phyloP scores from a whole-genome alignment of 129 eudicot species.

The sunflower (Helianthus annuus) region HanXRQr2.0-SUNRISE NC_035433.2:36709757-36710256 shows the following conservation, averaged over 20 bases:
- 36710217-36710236: background rate
- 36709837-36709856: slow-evolving; percentile 23
- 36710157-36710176: slow-evolving; percentile 84
- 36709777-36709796: too few relatives aligned
- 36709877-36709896: slow-evolving; percentile 7
- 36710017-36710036: slow-evolving; percentile 24
- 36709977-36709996: slow-evolving; percentile 32
- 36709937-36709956: slow-evolving; percentile 13
- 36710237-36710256: background rate
- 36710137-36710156: slow-evolving; percentile 54
- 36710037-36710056: slow-evolving; percentile 9
- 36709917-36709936: slow-evolving; percentile 29
- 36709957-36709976: slow-evolving; percentile 22
- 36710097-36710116: background rate
- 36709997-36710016: slow-evolving; percentile 21
- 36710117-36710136: slow-evolving; percentile 25
- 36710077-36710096: slow-evolving; percentile 7
- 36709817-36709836: too few relatives aligned
- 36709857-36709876: background rate
- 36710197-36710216: slow-evolving; percentile 11
- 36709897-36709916: slow-evolving; percentile 19
- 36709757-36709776: too few relatives aligned
- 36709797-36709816: too few relatives aligned
- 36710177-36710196: slow-evolving; percentile 65
- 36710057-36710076: slow-evolving; percentile 13